Percentiles rank a stretch among this genome's conserved stretches.
Evolutionary conservation across 208 protist species (phyloP).

Genomic region (Polymyxa betae): DNA sequence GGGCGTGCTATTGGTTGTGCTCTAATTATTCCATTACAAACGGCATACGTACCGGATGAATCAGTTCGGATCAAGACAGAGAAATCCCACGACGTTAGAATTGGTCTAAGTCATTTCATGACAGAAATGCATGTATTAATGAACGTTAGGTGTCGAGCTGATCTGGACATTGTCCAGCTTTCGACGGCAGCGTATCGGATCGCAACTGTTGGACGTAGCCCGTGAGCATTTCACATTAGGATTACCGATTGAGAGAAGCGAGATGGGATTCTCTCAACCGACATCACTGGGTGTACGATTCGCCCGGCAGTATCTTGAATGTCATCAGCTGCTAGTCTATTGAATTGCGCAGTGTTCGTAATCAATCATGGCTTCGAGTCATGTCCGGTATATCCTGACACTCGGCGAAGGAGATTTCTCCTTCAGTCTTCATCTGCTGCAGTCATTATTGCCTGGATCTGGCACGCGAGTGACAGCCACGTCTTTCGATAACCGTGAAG

Average conservation of each 20-base stretch:
- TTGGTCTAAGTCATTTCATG: not conserved
- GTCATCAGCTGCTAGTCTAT: not conserved
- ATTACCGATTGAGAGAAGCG: not conserved
- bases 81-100: not conserved
- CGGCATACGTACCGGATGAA: slow-evolving; percentile 15
- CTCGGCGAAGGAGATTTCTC: not conserved
- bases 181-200: not conserved
- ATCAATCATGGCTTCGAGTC: no score
- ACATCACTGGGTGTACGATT: not conserved
- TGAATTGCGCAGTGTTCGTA: no score
- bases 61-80: not conserved
- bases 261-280: slow-evolving; percentile 41
- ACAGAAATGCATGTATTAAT: not conserved
- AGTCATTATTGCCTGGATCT: not conserved
- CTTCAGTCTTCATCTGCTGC: not conserved
- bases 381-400: not conserved
- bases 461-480: not conserved
- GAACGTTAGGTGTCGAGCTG: not conserved
- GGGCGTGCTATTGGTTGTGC: not conserved
- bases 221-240: slow-evolving; percentile 10
- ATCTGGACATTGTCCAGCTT: not conserved
- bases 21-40: not conserved
- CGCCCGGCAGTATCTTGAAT: not conserved
- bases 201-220: not conserved
- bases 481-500: not conserved